phyloP scores from a whole-genome alignment of 2,329 filamentous ascomycete species.

The Microcera coccophila region DNA sequence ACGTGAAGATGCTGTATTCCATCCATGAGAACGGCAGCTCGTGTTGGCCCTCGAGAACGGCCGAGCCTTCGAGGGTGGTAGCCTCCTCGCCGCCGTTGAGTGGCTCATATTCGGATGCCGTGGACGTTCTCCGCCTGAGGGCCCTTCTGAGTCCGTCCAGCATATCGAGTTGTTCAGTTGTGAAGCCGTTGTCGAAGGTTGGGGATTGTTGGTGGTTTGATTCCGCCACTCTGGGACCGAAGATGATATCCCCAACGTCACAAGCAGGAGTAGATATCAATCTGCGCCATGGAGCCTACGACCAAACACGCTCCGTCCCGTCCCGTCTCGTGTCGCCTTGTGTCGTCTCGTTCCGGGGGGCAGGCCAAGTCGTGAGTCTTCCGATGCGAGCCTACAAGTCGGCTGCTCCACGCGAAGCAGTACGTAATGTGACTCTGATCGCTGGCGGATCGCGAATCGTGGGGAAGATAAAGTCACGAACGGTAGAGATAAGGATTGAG shows the following conservation, averaged over 20 bases:
- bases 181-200: not conserved
- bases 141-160: slow-evolving; percentile 29
- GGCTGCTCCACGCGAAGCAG: not conserved
- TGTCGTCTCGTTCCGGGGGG: not conserved
- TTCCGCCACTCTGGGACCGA: not conserved
- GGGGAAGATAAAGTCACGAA: not conserved
- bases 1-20: slow-evolving; percentile 79
- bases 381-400: not conserved
- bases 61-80: slow-evolving; percentile 24
- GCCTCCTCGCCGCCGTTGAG: slow-evolving; percentile 28
- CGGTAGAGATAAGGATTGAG: slow-evolving; percentile 1
- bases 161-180: not conserved
- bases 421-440: not conserved
- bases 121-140: slow-evolving; percentile 19
- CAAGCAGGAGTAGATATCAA: not conserved
- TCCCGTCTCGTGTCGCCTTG: not conserved
- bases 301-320: not conserved
- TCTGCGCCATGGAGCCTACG: not conserved
- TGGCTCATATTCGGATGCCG: slow-evolving; percentile 32
- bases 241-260: not conserved
- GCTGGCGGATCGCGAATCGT: slow-evolving; percentile 3
- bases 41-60: slow-evolving; percentile 31
- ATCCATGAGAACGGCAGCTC: slow-evolving; percentile 70
- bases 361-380: not conserved
- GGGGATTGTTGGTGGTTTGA: not conserved